Percentiles rank a stretch among this genome's conserved stretches.
Conservation (phyloP, 345 rosid species). For the Rhizophora apiculata region DNA sequence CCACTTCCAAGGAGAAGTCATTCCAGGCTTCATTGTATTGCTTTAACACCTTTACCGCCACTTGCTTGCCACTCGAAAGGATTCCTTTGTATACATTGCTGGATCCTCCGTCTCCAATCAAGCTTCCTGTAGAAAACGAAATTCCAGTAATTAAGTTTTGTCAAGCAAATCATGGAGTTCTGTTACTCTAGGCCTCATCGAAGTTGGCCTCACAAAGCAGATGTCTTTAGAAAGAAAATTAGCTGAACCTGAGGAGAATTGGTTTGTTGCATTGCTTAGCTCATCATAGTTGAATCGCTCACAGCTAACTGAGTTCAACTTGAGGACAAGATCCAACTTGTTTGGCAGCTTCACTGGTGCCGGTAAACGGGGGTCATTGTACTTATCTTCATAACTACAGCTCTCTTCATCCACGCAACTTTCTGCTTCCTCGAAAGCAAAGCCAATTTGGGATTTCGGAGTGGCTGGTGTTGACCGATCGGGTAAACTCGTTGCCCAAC, state of each 20-base stretch:
- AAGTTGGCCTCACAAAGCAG: too few relatives aligned
- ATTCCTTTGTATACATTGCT: slow-evolving; percentile 29
- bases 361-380: not conserved
- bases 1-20: slow-evolving; percentile 28
- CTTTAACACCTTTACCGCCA: slow-evolving; percentile 27
- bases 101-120: slow-evolving; percentile 31
- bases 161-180: not conserved
- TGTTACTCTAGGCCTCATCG: too few relatives aligned
- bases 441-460: not conserved
- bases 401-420: not conserved
- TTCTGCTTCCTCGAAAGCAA: slow-evolving; percentile 2
- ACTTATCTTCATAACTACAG: not conserved
- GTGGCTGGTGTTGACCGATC: not conserved
- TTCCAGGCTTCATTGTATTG: slow-evolving; percentile 27
- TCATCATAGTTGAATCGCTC: slow-evolving; percentile 16
- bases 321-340: slow-evolving; percentile 8
- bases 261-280: slow-evolving; percentile 17
- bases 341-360: slow-evolving; percentile 11
- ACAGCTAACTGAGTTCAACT: slow-evolving; percentile 15
- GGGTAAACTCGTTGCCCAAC: not conserved
- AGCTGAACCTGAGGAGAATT: slow-evolving; percentile 25
- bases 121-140: slow-evolving; percentile 14
- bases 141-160: not conserved
- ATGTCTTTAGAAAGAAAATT: not conserved
- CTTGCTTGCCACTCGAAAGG: slow-evolving; percentile 17